Conservation (phyloP, 2,329 filamentous ascomycete species). For the Orbilia javanica region DNA sequence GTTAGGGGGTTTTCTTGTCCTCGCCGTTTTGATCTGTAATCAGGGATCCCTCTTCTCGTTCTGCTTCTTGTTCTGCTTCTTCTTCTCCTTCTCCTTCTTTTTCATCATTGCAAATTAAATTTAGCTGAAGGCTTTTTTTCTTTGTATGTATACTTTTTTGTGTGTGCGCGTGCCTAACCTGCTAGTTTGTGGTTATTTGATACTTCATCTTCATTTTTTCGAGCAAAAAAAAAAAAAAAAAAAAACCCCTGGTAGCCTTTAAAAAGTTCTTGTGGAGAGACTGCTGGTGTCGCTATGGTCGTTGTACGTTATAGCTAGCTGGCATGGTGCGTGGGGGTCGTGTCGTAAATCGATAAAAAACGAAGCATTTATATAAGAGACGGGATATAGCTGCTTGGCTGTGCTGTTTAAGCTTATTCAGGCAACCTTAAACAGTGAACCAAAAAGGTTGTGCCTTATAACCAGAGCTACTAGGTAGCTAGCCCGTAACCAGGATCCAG, state of each 20-base stretch:
- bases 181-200: neutral
- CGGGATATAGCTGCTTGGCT: no score
- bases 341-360: no score
- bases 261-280: no score
- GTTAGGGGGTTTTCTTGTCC: neutral
- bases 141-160: conserved; percentile 18
- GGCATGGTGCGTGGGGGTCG: no score
- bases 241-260: neutral
- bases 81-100: neutral
- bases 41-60: neutral
- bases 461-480: no score
- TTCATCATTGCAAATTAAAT: neutral
- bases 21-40: neutral
- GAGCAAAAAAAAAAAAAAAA: no score
- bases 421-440: no score
- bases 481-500: conserved; percentile 3
- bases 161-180: neutral
- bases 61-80: neutral
- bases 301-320: no score
- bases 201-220: neutral
- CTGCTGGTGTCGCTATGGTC: no score
- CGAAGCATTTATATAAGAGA: no score
- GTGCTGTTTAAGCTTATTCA: neutral
- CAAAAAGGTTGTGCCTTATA: no score
- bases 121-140: neutral